Percentiles rank a stretch among this genome's conserved stretches.
phyloP scores from a whole-genome alignment of 352 stramenopile genomes.

The Albugo candida region DNA sequence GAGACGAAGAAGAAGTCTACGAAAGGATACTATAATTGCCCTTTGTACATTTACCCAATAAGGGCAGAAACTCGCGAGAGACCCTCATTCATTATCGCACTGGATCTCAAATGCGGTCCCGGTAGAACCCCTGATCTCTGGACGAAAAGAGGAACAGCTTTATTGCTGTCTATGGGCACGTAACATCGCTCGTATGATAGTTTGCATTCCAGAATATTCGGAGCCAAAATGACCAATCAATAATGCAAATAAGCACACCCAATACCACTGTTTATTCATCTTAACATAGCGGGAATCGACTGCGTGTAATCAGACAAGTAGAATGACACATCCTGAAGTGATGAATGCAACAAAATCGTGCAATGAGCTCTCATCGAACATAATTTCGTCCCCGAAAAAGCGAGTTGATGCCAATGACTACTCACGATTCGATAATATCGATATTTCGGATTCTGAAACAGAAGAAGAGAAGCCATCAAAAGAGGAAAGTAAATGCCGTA shows the following conservation, averaged over 20 bases:
- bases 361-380: too few relatives aligned
- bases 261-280: too few relatives aligned
- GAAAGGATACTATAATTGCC: conserved; percentile 87
- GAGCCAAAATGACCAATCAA: too few relatives aligned
- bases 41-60: conserved; percentile 93
- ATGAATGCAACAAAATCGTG: too few relatives aligned
- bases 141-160: conserved; percentile 83
- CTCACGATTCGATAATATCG: conserved; percentile 70
- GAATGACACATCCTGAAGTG: too few relatives aligned
- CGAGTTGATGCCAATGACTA: conserved; percentile 73
- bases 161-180: conserved; percentile 81
- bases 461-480: conserved; percentile 16
- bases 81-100: conserved; percentile 87
- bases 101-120: conserved; percentile 81
- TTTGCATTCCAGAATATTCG: too few relatives aligned
- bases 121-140: conserved; percentile 82
- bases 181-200: conserved; percentile 9
- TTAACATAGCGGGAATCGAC: too few relatives aligned
- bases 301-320: too few relatives aligned
- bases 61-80: conserved; percentile 87
- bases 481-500: conserved; percentile 22
- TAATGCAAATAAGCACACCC: too few relatives aligned
- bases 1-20: conserved; percentile 87
- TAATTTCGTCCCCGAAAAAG: conserved; percentile 34
- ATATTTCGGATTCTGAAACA: conserved; percentile 11